A percentile compares a stretch with the other conserved stretches of the same genome.
Conservation (phyloP, 306 rosid genomes). For the Prunus fruticosa region DNA sequence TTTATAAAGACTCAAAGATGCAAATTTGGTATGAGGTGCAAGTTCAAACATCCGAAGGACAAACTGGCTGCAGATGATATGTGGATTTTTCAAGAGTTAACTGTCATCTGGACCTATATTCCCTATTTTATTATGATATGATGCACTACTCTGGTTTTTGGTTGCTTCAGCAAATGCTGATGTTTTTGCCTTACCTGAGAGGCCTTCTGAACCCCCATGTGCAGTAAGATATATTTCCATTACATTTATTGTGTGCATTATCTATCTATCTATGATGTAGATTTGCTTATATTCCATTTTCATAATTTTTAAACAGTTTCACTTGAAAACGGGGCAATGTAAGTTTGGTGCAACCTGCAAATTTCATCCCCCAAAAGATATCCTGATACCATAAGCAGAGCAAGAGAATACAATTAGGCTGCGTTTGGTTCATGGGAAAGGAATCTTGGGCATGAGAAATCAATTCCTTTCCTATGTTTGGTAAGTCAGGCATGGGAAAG, state of each 20-base stretch:
- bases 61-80: conserved; percentile 15
- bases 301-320: conserved; percentile 54
- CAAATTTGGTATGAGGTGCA: conserved; percentile 47
- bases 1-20: too few species aligned
- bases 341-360: conserved; percentile 80
- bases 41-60: conserved; percentile 87
- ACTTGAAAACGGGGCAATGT: conserved; percentile 88
- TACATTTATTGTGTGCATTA: conserved; percentile 15
- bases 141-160: conserved; percentile 25
- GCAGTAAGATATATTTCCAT: conserved; percentile 59
- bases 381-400: conserved; percentile 50
- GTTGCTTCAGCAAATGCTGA: conserved; percentile 59
- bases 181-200: conserved; percentile 66
- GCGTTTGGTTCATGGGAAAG: too few species aligned
- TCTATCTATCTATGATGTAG: conserved; percentile 4
- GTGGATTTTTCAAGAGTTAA: conserved; percentile 6
- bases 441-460: too few species aligned
- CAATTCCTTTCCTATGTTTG: too few species aligned
- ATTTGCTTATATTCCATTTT: background rate
- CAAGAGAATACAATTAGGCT: conserved; percentile 45
- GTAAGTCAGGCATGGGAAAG: too few species aligned
- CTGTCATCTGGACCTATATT: background rate
- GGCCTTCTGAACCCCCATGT: conserved; percentile 82
- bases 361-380: conserved; percentile 90
- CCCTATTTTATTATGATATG: conserved; percentile 10